Evolutionary conservation across 2,329 filamentous ascomycete genomes (phyloP).

Genomic region (Tolypocladium album): DNA sequence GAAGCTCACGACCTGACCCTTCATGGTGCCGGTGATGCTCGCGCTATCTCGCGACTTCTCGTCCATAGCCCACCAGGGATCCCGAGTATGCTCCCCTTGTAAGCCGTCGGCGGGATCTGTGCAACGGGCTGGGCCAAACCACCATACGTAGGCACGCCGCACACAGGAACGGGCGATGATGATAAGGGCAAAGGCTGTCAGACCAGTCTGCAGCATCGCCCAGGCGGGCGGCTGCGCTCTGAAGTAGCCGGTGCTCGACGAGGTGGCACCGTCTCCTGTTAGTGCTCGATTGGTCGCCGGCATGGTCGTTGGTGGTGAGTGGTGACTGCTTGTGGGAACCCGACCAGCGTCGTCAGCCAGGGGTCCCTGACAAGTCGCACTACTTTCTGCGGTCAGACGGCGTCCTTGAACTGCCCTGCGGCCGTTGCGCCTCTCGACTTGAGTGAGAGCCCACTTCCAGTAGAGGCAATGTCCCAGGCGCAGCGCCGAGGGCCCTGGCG

Average conservation of each 20-base stretch:
- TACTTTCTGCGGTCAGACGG: conserved; percentile 23
- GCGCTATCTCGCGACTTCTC: conserved; percentile 10
- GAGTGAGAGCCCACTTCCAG: not conserved
- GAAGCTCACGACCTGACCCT: conserved; percentile 1
- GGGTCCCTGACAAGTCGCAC: conserved; percentile 18
- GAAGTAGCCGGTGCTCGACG: conserved; percentile 17
- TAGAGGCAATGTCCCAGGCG: not conserved
- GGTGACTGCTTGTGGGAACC: conserved; percentile 16
- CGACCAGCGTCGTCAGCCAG: conserved; percentile 20
- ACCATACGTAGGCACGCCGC: conserved; percentile 13
- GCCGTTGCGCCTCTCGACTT: conserved; percentile 2
- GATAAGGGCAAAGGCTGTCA: conserved; percentile 23
- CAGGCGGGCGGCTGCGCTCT: conserved; percentile 18
- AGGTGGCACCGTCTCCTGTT: conserved; percentile 15
- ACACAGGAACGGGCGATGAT: conserved; percentile 21
- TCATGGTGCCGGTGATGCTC: not conserved
- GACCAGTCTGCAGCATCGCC: conserved; percentile 14
- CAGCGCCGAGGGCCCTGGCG: not conserved
- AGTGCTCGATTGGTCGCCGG: conserved; percentile 21
- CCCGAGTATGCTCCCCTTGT: conserved; percentile 5
- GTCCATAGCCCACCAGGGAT: conserved; percentile 13
- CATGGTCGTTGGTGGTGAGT: conserved; percentile 13
- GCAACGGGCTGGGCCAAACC: not conserved
- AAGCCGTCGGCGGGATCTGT: conserved; percentile 8
- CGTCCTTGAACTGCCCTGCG: conserved; percentile 16